phyloP scores from a whole-genome alignment of 768 basidiomycete genomes.

The Lactarius hatsudake region DNA sequence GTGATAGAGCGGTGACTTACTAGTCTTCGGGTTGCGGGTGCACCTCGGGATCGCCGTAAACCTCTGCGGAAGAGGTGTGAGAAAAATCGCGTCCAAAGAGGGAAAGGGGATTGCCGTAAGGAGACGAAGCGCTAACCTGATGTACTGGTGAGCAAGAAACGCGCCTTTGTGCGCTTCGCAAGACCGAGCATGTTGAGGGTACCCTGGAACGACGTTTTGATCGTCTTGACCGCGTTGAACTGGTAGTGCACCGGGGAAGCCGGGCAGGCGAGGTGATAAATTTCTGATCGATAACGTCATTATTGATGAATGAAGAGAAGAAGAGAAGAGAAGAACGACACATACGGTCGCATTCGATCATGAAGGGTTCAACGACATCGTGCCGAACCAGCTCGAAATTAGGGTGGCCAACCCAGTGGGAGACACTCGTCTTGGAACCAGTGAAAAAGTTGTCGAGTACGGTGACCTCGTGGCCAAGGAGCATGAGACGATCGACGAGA shows the following conservation, averaged over 20 bases:
- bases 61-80: conserved; percentile 51
- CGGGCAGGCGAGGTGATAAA: conserved; percentile 97
- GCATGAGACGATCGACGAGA: conserved; percentile 95
- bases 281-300: conserved; percentile 51
- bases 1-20: conserved; percentile 45
- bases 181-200: conserved; percentile 98
- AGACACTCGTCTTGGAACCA: conserved; percentile 94
- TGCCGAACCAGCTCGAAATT: conserved; percentile 98
- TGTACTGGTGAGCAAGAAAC: conserved; percentile 94
- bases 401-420: conserved; percentile 95
- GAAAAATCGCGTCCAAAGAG: conserved; percentile 1
- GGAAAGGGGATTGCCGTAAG: not conserved
- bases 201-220: conserved; percentile 98
- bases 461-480: conserved; percentile 95
- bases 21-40: conserved; percentile 97
- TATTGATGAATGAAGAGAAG: not conserved
- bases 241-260: conserved; percentile 98
- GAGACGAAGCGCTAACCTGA: conserved; percentile 56
- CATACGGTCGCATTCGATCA: conserved; percentile 98
- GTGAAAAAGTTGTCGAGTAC: conserved; percentile 99
- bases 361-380: conserved; percentile 95
- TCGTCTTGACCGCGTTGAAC: conserved; percentile 95
- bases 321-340: conserved; percentile 11
- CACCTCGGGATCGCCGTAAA: conserved; percentile 97
- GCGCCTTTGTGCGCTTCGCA: conserved; percentile 95